A percentile compares a stretch with the other conserved stretches of the same genome.
phyloP scores from a whole-genome alignment of 2,329 filamentous ascomycete genomes.

The Eurotiales sp. region DNA sequence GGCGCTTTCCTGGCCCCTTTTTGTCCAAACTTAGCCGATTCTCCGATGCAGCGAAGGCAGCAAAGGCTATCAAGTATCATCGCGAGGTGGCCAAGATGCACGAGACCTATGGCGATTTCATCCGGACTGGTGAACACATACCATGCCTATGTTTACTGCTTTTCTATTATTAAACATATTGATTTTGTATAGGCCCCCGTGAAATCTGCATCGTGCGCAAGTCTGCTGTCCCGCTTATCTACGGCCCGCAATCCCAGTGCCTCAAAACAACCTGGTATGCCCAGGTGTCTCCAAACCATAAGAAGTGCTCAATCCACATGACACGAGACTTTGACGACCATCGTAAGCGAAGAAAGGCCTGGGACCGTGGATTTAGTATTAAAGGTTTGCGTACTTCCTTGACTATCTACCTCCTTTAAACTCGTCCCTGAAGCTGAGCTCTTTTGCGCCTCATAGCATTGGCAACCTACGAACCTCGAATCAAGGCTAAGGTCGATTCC shows the following conservation, averaged over 20 bases:
- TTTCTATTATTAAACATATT: background rate
- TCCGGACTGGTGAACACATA: conserved; percentile 25
- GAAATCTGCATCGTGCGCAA: conserved; percentile 11
- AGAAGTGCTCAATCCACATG: conserved; percentile 6
- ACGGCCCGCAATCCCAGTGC: conserved; percentile 14
- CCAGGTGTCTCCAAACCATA: conserved; percentile 13
- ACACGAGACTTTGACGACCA: conserved; percentile 17
- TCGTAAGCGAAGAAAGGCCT: conserved; percentile 10
- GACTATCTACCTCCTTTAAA: background rate
- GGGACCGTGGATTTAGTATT: conserved; percentile 10
- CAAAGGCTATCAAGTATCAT: conserved; percentile 27
- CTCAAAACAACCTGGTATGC: conserved; percentile 17
- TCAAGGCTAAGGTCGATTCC: conserved; percentile 2
- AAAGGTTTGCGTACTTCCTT: conserved; percentile 7
- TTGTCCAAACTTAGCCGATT: conserved; percentile 22
- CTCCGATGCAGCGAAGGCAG: conserved; percentile 22
- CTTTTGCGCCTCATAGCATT: background rate
- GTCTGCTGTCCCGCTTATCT: conserved; percentile 14
- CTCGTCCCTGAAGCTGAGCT: background rate
- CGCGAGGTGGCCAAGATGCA: conserved; percentile 27
- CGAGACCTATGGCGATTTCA: conserved; percentile 28
- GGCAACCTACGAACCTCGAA: background rate
- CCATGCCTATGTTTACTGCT: background rate
- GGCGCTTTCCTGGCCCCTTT: conserved; percentile 13
- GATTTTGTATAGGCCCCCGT: conserved; percentile 2